Percentiles rank a stretch among this genome's conserved stretches.
These are phyloP conservation scores for Pseudopyrenochaeta lycopersici DNA, from an alignment of 2,329 filamentous ascomycete species.

Conservation along the genomic window DNA sequence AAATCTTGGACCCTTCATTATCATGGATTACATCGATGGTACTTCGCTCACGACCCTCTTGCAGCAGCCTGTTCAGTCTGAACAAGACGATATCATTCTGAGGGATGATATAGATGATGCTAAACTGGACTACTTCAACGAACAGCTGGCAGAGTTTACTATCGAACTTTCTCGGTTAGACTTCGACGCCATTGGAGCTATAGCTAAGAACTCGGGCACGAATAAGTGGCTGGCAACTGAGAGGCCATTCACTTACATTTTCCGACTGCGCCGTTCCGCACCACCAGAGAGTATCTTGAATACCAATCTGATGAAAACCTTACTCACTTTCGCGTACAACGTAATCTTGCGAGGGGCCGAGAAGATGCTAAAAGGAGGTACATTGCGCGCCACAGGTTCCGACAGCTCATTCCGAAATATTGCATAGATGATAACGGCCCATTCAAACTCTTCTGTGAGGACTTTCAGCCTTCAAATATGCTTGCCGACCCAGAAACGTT, in stretches of 20 bases:
- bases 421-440: slow-evolving; percentile 39
- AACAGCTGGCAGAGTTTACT: slow-evolving; percentile 31
- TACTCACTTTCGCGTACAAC: slow-evolving; percentile 31
- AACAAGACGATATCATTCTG: slow-evolving; percentile 31
- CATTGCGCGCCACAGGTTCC: slow-evolving; percentile 26
- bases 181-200: slow-evolving; percentile 34
- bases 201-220: slow-evolving; percentile 39
- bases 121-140: slow-evolving; percentile 28
- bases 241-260: slow-evolving; percentile 36
- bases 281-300: slow-evolving; percentile 25
- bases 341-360: slow-evolving; percentile 27
- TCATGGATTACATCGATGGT: slow-evolving; percentile 34
- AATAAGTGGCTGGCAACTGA: slow-evolving; percentile 41
- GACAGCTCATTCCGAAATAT: slow-evolving; percentile 19
- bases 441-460: slow-evolving; percentile 53
- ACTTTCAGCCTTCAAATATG: slow-evolving; percentile 53
- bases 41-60: slow-evolving; percentile 20
- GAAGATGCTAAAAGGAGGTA: slow-evolving; percentile 35
- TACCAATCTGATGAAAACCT: slow-evolving; percentile 26
- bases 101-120: slow-evolving; percentile 18
- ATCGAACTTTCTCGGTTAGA: slow-evolving; percentile 23
- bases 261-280: slow-evolving; percentile 35
- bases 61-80: slow-evolving; percentile 23
- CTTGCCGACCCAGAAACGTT: slow-evolving; percentile 49
- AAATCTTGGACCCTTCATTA: slow-evolving; percentile 35